Base-by-base conservation (phyloP, 768 basidiomycete genomes). In the Hygrocybe punicea region DNA sequence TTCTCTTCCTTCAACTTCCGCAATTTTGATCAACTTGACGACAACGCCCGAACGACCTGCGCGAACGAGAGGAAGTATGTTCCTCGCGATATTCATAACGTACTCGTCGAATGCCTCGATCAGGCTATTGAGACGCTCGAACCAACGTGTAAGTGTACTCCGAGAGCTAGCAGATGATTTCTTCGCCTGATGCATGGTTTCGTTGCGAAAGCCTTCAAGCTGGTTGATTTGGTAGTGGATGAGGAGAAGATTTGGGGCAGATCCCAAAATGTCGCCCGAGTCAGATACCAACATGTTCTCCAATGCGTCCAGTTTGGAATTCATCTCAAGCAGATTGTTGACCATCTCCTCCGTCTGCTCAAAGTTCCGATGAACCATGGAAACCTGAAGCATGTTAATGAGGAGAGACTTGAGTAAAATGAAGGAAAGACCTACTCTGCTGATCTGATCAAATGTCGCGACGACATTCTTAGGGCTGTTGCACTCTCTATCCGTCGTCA, bases 311-410 rank as follows among this genome's bases (percentile, higher is more conserved):
- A 98, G 83, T 67, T 89, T 88, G 21, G 85, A 78, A 61, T 88
- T 86, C 91, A 98, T 97, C 51, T 91, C 89, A n/a, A 92, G 78
- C 40, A 98, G 81, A 65, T 95, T 96, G 63, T 87, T 86, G 61
- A 98, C 89, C 86, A 97, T 95, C 62, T 96, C 93, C 68, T 95
- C 91, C 1, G 94, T 97, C 55, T 91, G 90, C 60, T 93, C 85
- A 63, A 98, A 95, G 68, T 96, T 94, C 7, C 95, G 83, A 70
- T 98, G 96, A 2, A 98, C 90, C 77, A 90, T 85, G 5, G 96
- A 98, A 2, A 97, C 94, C 94, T 98, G 56, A 2, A 21, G 16
- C n/a, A 40, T 17, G 21, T 19, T 33, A 21, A n/a, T 7, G 13
- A 50, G 29, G 24, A 23, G 21, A 14, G 16, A 6, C 35, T 21